Evolutionary conservation across 805 yeast species (phyloP).

Genomic region (Suhomyces canberraensis): DNA sequence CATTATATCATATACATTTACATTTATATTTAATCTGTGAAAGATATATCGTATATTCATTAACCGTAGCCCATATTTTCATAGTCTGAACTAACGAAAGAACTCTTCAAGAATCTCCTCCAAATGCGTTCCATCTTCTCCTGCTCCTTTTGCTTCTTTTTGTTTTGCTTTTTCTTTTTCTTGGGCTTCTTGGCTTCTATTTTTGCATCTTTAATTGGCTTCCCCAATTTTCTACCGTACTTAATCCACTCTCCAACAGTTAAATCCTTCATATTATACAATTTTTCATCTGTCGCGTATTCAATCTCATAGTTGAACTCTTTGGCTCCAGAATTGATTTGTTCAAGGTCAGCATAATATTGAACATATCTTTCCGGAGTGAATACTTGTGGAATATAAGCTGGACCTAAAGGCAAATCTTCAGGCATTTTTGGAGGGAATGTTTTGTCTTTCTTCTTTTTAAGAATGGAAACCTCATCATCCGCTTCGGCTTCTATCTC

Average conservation of each 20-base stretch:
- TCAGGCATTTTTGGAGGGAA: constrained; percentile 60
- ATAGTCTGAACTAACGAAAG: constrained; percentile 65
- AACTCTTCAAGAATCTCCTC: constrained; percentile 53
- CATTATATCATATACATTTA: too few relatives aligned
- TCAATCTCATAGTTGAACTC: constrained; percentile 60
- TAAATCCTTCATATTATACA: constrained; percentile 52
- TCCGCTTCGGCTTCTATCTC: constrained; percentile 16
- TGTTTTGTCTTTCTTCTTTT: constrained; percentile 49
- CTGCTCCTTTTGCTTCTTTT: constrained; percentile 9
- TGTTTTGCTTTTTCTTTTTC: constrained; percentile 7
- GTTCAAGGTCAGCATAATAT: constrained; percentile 62
- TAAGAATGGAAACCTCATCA: constrained; percentile 6
- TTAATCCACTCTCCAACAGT: constrained; percentile 62
- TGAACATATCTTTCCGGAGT: constrained; percentile 73
- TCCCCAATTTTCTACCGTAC: constrained; percentile 52
- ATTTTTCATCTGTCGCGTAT: constrained; percentile 62
- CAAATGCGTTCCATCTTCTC: constrained; percentile 44
- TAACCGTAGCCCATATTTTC: constrained; percentile 47
- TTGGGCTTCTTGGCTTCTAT: constrained; percentile 12
- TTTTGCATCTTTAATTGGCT: constrained; percentile 32
- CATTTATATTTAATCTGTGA: too few relatives aligned
- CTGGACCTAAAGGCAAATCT: constrained; percentile 65
- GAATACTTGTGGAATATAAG: constrained; percentile 64
- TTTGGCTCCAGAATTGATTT: constrained; percentile 43
- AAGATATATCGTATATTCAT: background rate